Evolutionary conservation across 1,139 yeast genomes (phyloP).

Genomic region (Candida anutae): DNA sequence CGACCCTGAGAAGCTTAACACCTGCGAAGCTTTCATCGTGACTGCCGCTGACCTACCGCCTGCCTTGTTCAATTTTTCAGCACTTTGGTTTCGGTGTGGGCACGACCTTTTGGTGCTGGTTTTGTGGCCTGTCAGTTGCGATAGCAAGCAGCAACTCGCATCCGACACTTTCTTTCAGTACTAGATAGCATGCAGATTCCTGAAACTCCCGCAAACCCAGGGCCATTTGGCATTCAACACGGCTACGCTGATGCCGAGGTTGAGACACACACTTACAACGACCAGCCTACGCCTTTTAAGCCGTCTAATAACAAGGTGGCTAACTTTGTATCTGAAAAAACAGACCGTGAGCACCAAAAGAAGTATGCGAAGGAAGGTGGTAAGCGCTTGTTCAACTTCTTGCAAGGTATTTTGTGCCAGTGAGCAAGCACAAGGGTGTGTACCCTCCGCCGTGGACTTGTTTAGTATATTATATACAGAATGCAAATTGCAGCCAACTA

Average conservation of each 20-base stretch:
- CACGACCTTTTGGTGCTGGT: too few species aligned
- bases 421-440: too few species aligned
- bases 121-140: too few species aligned
- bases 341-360: constrained; percentile 32
- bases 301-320: constrained; percentile 21
- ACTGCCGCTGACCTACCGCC: too few species aligned
- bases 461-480: too few species aligned
- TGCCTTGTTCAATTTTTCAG: too few species aligned
- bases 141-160: too few species aligned
- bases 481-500: too few species aligned
- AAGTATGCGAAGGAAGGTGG: constrained; percentile 28
- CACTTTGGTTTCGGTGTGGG: too few species aligned
- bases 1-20: constrained; percentile 48
- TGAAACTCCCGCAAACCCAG: constrained; percentile 23
- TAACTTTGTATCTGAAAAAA: constrained; percentile 21
- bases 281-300: constrained; percentile 28
- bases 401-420: constrained; percentile 4
- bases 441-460: too few species aligned
- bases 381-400: constrained; percentile 14
- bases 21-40: constrained; percentile 49
- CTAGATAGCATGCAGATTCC: constrained; percentile 16
- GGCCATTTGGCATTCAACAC: constrained; percentile 21
- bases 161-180: too few species aligned
- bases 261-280: constrained; percentile 27
- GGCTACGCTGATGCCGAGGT: constrained; percentile 26